These are phyloP conservation scores for Phaeosphaeria sp. DNA, from an alignment of 2,329 filamentous ascomycete species.

Conservation along the genomic window DNA sequence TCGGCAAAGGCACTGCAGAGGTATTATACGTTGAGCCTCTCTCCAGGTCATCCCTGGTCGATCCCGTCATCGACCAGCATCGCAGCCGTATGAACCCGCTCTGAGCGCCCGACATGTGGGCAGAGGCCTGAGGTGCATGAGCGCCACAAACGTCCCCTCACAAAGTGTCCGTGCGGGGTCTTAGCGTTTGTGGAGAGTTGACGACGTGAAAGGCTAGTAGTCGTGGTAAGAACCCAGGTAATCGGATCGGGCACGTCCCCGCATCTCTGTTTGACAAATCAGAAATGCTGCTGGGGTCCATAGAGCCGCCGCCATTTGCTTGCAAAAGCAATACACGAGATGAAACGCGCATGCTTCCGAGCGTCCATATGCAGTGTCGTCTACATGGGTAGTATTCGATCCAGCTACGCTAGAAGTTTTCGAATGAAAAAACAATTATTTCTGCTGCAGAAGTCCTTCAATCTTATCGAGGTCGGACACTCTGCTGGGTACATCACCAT, in stretches of 20 bases:
- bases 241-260: constrained; percentile 3
- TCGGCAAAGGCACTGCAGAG: constrained; percentile 12
- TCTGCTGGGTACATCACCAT: no score
- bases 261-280: background rate
- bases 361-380: background rate
- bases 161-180: constrained; percentile 20
- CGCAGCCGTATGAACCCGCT: constrained; percentile 19
- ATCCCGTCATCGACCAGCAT: constrained; percentile 17
- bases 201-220: background rate
- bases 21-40: constrained; percentile 11
- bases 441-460: constrained; percentile 10
- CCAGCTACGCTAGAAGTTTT: constrained; percentile 27
- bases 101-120: constrained; percentile 15
- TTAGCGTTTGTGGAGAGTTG: background rate
- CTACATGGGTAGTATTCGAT: background rate
- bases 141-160: constrained; percentile 16
- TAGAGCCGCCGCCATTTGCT: constrained; percentile 1
- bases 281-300: constrained; percentile 4
- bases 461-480: constrained; percentile 1
- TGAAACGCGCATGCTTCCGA: constrained; percentile 9
- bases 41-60: constrained; percentile 17
- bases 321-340: constrained; percentile 11
- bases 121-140: constrained; percentile 22
- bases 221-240: constrained; percentile 5
- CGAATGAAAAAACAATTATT: constrained; percentile 20